Evolutionary conservation across 108 stramenopile genomes (phyloP).

Genomic region (Licmophora abbreviata): DNA sequence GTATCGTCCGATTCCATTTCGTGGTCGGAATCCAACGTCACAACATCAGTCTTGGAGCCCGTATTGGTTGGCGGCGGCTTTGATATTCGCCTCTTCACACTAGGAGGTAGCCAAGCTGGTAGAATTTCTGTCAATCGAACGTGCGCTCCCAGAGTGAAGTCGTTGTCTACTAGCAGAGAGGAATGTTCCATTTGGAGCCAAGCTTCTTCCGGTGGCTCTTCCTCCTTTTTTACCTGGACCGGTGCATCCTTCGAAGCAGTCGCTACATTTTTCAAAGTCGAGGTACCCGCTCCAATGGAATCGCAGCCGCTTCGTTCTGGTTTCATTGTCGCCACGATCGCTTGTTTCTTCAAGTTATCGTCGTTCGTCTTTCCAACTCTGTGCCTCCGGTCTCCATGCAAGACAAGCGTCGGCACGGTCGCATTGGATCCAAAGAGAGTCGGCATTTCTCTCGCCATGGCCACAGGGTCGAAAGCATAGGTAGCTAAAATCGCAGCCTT

Average conservation of each 20-base stretch:
- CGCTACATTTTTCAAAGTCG: too few relatives aligned
- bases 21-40: too few relatives aligned
- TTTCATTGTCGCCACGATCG: too few relatives aligned
- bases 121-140: slow-evolving; percentile 13
- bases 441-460: slow-evolving; percentile 18
- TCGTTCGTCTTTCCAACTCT: background rate
- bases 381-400: slow-evolving; percentile 64
- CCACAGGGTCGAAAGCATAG: slow-evolving; percentile 34
- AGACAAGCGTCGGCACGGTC: slow-evolving; percentile 54
- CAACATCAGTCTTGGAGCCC: too few relatives aligned
- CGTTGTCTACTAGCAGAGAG: background rate
- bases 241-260: background rate
- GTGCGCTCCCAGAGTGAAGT: background rate
- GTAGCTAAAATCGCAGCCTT: slow-evolving; percentile 63
- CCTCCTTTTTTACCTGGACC: slow-evolving; percentile 1
- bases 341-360: background rate
- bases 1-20: too few relatives aligned
- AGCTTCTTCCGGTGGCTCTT: slow-evolving; percentile 1
- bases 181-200: background rate
- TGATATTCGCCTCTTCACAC: too few relatives aligned
- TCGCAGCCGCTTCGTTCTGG: too few relatives aligned
- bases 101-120: slow-evolving; percentile 1
- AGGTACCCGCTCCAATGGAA: too few relatives aligned
- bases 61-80: too few relatives aligned
- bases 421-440: slow-evolving; percentile 7